phyloP scores from a whole-genome alignment of 192 early-diverging fungal species.

The Coemansia sp. region DNA sequence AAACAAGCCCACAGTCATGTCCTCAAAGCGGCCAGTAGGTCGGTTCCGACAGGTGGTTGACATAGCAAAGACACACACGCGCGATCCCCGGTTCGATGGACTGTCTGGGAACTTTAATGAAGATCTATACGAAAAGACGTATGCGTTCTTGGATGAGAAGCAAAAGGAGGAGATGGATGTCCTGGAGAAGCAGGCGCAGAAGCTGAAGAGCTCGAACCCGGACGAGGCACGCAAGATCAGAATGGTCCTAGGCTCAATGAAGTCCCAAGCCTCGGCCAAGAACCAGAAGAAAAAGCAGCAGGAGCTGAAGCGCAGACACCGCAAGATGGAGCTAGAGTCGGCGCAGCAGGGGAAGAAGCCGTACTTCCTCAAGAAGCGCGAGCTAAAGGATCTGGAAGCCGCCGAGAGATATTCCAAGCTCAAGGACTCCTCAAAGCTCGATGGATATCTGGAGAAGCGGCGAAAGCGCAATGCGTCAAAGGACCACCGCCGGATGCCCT shows the following conservation, averaged over 20 bases:
- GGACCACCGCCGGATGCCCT: slow-evolving; percentile 72
- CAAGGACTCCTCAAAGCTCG: slow-evolving; percentile 70
- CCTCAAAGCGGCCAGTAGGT: slow-evolving; percentile 47
- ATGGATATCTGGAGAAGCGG: slow-evolving; percentile 87
- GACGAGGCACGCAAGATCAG: slow-evolving; percentile 63
- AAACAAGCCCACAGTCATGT: slow-evolving; percentile 36
- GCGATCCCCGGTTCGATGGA: slow-evolving; percentile 94
- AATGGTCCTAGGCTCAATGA: slow-evolving; percentile 63
- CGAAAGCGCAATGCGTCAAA: slow-evolving; percentile 91
- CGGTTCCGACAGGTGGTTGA: slow-evolving; percentile 52
- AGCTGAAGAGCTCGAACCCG: slow-evolving; percentile 61
- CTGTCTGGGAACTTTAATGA: slow-evolving; percentile 88
- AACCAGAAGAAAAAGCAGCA: slow-evolving; percentile 56
- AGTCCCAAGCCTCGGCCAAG: slow-evolving; percentile 50
- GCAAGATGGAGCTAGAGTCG: slow-evolving; percentile 77
- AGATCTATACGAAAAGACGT: slow-evolving; percentile 89
- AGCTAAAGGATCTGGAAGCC: slow-evolving; percentile 75
- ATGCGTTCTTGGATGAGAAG: slow-evolving; percentile 84
- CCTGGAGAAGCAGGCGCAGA: slow-evolving; percentile 64
- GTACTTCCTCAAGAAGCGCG: slow-evolving; percentile 89
- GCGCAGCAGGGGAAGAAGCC: slow-evolving; percentile 90
- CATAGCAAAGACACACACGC: slow-evolving; percentile 32
- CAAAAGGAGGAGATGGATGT: slow-evolving; percentile 71
- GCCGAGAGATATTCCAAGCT: slow-evolving; percentile 83
- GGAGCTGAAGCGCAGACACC: slow-evolving; percentile 71